phyloP scores from a whole-genome alignment of 352 stramenopile genomes.

The Phytophthora sojae region DNA sequence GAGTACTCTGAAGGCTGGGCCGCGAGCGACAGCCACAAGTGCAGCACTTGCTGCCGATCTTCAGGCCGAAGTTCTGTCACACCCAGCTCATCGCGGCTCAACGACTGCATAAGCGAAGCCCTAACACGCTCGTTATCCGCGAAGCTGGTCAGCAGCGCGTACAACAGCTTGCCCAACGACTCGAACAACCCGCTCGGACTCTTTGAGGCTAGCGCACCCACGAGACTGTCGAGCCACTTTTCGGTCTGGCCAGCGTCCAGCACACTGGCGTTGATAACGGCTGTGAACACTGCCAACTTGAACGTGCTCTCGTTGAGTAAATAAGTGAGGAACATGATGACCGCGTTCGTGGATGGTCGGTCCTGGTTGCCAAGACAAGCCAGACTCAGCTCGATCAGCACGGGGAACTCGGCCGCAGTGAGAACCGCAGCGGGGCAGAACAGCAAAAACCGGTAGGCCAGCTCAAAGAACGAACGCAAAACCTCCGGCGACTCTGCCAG shows the following conservation, averaged over 20 bases:
- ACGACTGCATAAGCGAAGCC: conserved; percentile 39
- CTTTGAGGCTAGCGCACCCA: conserved; percentile 59
- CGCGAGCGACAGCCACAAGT: conserved; percentile 66
- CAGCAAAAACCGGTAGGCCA: conserved; percentile 74
- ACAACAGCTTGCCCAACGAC: conserved; percentile 58
- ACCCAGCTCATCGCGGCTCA: conserved; percentile 50
- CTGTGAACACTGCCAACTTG: conserved; percentile 52
- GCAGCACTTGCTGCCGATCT: conserved; percentile 63
- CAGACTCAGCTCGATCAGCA: conserved; percentile 67
- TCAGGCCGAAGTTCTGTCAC: conserved; percentile 43
- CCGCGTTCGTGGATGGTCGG: conserved; percentile 66
- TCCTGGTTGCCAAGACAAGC: conserved; percentile 75
- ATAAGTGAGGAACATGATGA: conserved; percentile 73
- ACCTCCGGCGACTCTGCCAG: conserved; percentile 70
- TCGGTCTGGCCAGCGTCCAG: conserved; percentile 49
- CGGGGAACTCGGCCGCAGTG: conserved; percentile 58
- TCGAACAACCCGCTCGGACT: conserved; percentile 70
- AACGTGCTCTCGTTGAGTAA: conserved; percentile 63
- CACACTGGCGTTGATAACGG: conserved; percentile 56
- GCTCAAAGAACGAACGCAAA: conserved; percentile 70
- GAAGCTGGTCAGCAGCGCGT: conserved; percentile 58
- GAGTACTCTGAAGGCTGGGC: conserved; percentile 58
- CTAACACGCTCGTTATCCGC: conserved; percentile 43
- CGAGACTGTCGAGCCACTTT: conserved; percentile 59
- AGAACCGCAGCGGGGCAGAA: conserved; percentile 76